Base-by-base conservation (phyloP, 306 rosid species). In the Oemleria cerasiformis region DNA sequence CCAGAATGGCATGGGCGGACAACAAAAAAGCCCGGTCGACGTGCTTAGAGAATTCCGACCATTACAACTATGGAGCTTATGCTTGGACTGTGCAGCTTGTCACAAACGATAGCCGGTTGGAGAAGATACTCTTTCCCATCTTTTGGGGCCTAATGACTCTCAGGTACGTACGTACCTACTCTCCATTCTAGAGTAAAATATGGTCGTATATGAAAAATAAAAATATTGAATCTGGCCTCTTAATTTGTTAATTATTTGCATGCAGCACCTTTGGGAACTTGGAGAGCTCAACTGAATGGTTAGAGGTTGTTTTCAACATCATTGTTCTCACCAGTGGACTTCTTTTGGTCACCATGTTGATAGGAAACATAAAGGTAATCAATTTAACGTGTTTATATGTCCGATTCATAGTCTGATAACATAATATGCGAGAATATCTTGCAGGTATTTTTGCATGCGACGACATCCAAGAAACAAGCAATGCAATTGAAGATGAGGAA, bases 61-160 rank as follows among this genome's bases (percentile, higher is more conserved):
- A 91, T 54, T 94, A 80, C 11, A 73, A 87, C 11, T 94, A 89
- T 78, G 98, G 98, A 70, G 88, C 80, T 73, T 93, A 84, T 72
- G 62, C 77, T 78, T 93, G 98, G 98, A 85, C 88, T 56, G 90
- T 93, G 77, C 98, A 93, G 73, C 96, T 90, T 7, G 88, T 93
- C 47, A 78, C 91, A 19, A 88, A 93, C 41, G 84, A 79, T 48
- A 93, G 82, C 60, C 85, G 97, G 53, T 80, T 90, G 71, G 97
- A 93, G 48, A 93, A 92, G 73, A 90, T 93, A 19, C 92, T 93
- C 20, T 86, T 90, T 45, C 98, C 97, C 47, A 86, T 90, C 82
- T 93, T 90, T 74, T 93, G 96, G 96, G 98, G 96, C 73, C 87
- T 93, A 38, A 93, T 93, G 98, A 93, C 98, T 77, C 96, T 93